Percentiles rank a stretch among this genome's conserved stretches.
Conservation (phyloP, 331 rosid genomes). For the Acacia concinna region DNA sequence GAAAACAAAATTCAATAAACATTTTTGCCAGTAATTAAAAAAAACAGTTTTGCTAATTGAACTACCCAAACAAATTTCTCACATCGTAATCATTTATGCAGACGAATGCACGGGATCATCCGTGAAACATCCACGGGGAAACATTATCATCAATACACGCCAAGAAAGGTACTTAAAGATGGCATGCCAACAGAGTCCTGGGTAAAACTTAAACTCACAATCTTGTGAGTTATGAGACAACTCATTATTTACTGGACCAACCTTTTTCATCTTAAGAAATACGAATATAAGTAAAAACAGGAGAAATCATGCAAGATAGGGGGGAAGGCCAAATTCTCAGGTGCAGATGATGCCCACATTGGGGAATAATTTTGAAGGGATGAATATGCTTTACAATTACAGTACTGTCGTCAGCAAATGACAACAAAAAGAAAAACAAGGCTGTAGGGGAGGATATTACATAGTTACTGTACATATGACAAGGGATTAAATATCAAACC, state of each 20-base stretch:
- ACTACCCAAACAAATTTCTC: no score
- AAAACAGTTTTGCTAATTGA: no score
- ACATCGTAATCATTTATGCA: not conserved
- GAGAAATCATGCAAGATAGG: not conserved
- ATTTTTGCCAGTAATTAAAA: no score
- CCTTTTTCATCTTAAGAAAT: no score
- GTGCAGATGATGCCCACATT: not conserved
- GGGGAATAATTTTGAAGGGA: not conserved
- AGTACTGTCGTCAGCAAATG: constrained; percentile 25
- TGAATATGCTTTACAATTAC: constrained; percentile 47
- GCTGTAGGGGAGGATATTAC: constrained; percentile 15
- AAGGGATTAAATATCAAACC: constrained; percentile 27
- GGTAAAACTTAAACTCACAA: no score
- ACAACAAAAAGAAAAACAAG: not conserved
- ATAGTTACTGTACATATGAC: constrained; percentile 59
- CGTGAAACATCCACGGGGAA: not conserved
- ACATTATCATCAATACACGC: not conserved
- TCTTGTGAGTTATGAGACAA: no score
- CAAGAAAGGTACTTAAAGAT: no score
- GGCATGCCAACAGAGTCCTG: no score
- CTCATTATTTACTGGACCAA: no score
- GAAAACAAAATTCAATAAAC: no score
- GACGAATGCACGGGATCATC: not conserved
- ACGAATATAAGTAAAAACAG: not conserved
- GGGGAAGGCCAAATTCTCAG: not conserved